Evolutionary conservation across 2,329 filamentous ascomycete species (phyloP), one percentile per base, ranked within the genome.

Genomic region (Cucurbitaria berberidis): DNA sequence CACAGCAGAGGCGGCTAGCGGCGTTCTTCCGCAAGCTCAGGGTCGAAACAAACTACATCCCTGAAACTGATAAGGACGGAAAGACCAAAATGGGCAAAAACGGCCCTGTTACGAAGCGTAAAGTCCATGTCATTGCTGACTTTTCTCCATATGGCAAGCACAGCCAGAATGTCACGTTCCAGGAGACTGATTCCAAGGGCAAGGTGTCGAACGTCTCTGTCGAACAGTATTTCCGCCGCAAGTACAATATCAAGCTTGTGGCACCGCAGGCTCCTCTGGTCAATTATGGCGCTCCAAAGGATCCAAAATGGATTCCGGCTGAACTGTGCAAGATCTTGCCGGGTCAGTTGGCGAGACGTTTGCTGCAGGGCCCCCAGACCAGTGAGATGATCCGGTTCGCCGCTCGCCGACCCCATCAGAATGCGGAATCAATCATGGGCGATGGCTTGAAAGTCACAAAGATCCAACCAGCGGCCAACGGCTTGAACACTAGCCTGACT

Each of bases 41-140:
- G 4, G 59, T 81, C 5, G 68, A 68, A 35, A 77, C 74, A 0
- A 77, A 72, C 2, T 79, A 81, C 45, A 64, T 80, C 0, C 61
- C 59, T 3, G 67, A 69, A 11, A 73, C 52, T 34, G 73, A 67
- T 29, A 72, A 72, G 53, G 74, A 68, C 11, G 62, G 69, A 6
- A 66, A 73, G 45, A 56, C 26, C 9, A 58, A 59, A 43, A 55
- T 48, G 39, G 55, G 26, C 5, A 52, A 54, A 3, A 51, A 55
- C 55, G 21, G 68, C 45, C n/a, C 53, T 2, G 11, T 62, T 5
- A 64, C 55, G 0, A 66, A 66, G 48, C 56, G 55, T 13, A 73
- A 75, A 24, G 48, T 74, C 34, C 80, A 77, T 57, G 73, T 69
- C 4, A 76, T 81, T 9, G 51, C 49, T 4, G 72, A 67, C 0